Evolutionary conservation across 2,329 filamentous ascomycete species (phyloP).

Genomic region (Akanthomyces uredinophilus): DNA sequence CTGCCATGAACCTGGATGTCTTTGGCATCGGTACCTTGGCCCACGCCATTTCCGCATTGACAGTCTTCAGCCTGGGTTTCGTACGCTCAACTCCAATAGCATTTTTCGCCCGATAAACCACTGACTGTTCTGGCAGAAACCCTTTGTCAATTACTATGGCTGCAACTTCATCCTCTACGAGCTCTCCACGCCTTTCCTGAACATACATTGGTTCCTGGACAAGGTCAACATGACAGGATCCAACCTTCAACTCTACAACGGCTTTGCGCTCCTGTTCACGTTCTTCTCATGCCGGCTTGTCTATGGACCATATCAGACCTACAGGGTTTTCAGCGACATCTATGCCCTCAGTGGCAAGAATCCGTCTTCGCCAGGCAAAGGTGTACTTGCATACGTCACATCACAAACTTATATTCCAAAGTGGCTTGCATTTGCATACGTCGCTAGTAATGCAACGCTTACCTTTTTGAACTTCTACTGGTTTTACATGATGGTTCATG

Average conservation of each 20-base stretch:
- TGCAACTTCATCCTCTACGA: constrained; percentile 82
- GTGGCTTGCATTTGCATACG: constrained; percentile 66
- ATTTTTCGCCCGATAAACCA: constrained; percentile 1
- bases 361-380: constrained; percentile 32
- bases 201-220: constrained; percentile 90
- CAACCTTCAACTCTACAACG: constrained; percentile 69
- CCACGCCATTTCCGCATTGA: constrained; percentile 68
- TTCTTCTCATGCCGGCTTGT: constrained; percentile 75
- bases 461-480: constrained; percentile 78
- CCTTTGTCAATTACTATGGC: constrained; percentile 80
- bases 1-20: constrained; percentile 59
- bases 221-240: constrained; percentile 78
- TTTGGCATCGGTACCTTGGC: constrained; percentile 74
- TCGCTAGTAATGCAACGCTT: constrained; percentile 64
- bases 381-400: constrained; percentile 41
- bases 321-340: constrained; percentile 65
- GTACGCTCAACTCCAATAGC: constrained; percentile 46
- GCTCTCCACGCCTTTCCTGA: constrained; percentile 77
- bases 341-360: constrained; percentile 41
- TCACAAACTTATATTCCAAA: constrained; percentile 52
- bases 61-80: constrained; percentile 73
- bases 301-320: constrained; percentile 71
- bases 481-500: constrained; percentile 82
- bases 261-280: constrained; percentile 62
- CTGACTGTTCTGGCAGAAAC: constrained; percentile 49